Evolutionary conservation across 2,329 filamentous ascomycete species (phyloP).

Genomic region (Fusarium sp.): DNA sequence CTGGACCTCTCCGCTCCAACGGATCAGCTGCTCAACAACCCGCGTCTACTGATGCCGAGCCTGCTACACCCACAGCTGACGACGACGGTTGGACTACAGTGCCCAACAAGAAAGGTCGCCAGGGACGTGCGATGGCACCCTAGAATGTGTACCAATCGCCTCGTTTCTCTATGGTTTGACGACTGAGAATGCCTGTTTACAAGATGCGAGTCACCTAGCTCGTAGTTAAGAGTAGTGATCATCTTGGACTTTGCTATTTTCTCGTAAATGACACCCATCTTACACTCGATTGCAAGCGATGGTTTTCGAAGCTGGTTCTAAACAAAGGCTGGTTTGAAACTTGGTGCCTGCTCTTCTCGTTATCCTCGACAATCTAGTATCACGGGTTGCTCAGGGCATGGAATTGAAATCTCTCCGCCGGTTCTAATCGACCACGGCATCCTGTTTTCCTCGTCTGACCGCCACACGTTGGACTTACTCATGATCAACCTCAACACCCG

Average conservation of each 20-base stretch:
- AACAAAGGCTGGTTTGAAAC: background rate
- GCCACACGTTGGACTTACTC: constrained; percentile 39
- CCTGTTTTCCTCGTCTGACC: constrained; percentile 38
- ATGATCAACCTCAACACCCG: constrained; percentile 30
- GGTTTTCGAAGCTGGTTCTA: background rate
- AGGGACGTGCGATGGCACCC: constrained; percentile 44
- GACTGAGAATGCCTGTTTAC: constrained; percentile 47
- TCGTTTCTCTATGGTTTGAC: constrained; percentile 46
- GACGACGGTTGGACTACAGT: constrained; percentile 71
- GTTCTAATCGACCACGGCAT: constrained; percentile 24
- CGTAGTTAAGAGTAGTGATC: constrained; percentile 20
- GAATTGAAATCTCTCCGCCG: constrained; percentile 22
- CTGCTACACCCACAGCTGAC: constrained; percentile 56
- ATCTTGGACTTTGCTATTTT: constrained; percentile 29
- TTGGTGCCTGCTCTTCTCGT: constrained; percentile 16
- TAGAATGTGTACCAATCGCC: constrained; percentile 48
- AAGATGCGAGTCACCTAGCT: constrained; percentile 38
- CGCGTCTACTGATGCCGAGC: constrained; percentile 43
- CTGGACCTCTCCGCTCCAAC: constrained; percentile 56
- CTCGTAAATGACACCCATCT: constrained; percentile 34
- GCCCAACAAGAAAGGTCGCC: constrained; percentile 50
- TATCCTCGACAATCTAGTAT: constrained; percentile 15
- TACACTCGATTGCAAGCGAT: constrained; percentile 22
- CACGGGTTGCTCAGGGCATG: constrained; percentile 11
- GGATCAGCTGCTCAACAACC: constrained; percentile 52